Evolutionary conservation across 2,329 filamentous ascomycete species (phyloP), one percentile per base, ranked within the genome.

Genomic region (Lasiodiplodia gonubiensis): DNA sequence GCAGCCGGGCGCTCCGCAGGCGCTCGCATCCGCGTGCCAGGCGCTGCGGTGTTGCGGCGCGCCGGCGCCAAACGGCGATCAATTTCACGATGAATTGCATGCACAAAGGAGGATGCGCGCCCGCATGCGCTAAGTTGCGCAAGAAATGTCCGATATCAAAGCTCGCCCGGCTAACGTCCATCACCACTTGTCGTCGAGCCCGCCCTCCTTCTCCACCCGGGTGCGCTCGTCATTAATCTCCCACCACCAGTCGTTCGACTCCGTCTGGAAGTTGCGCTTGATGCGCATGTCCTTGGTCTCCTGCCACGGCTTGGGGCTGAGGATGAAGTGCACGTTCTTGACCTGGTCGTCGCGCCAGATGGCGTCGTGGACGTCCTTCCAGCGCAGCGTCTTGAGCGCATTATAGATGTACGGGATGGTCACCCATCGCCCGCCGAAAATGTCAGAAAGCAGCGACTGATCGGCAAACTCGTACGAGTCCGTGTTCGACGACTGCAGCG

Each of bases 221-320:
- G 82, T 68, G 70, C 86, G 80, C 73, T 85, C 83, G 10, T 76
- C 75, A 71, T 86, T 86, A 46, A 82, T 74, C 49, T 78, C 77
- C 81, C 84, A 85, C 87, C 87, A 89, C 87, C 87, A 89, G 67
- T 78, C 77, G 76, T 87, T 81, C 42, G 80, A 82, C 70, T 83
- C 82, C 68, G 66, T 64, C 57, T 60, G 57, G 55, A 54, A 35
- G 59, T 64, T 60, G 12, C 66, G 52, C 37, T 55, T 55, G 73
- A 66, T 76, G 76, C 71, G 80, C 76, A 10, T 77, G 79, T 66
- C 79, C 72, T 54, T 75, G 75, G 16, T 80, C 76, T 89, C 86
- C 69, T 89, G 85, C 87, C 87, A 89, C 3, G 87, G 87, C 78
- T 89, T 89, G 37, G 86, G 86, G 61, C 81, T 85, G 66, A 89